Percentiles rank a stretch among this genome's conserved stretches.
Evolutionary conservation across 2,329 filamentous ascomycete genomes (phyloP).

Genomic region (Reticulascus tulasneorum): DNA sequence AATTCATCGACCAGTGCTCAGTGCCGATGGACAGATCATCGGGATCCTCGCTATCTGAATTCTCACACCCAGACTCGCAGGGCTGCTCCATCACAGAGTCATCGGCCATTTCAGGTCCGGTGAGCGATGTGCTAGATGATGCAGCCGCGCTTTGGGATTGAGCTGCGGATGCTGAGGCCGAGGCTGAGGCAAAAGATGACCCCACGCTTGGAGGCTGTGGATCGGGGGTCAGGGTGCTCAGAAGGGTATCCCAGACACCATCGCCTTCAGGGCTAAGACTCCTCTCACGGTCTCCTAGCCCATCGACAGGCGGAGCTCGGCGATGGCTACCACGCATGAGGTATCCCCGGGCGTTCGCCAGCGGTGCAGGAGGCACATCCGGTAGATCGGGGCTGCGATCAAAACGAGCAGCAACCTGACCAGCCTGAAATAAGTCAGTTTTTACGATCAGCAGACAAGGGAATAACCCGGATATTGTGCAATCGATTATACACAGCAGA

Average conservation of each 20-base stretch:
- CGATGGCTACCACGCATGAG: no score
- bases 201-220: constrained; percentile 73
- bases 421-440: no score
- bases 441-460: no score
- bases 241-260: constrained; percentile 73
- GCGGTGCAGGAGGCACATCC: no score
- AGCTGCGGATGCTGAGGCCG: constrained; percentile 44
- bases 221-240: constrained; percentile 77
- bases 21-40: constrained; percentile 15
- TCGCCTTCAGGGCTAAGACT: constrained; percentile 71
- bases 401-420: constrained; percentile 15
- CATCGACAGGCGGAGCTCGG: constrained; percentile 60
- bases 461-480: no score
- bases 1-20: constrained; percentile 12
- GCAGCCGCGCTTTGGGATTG: constrained; percentile 28
- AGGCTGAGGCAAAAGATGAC: constrained; percentile 74
- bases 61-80: constrained; percentile 51
- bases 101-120: constrained; percentile 31
- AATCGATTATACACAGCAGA: no score
- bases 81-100: constrained; percentile 33
- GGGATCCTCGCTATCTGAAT: constrained; percentile 48
- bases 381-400: constrained; percentile 15
- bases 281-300: constrained; percentile 78
- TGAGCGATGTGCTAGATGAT: constrained; percentile 46
- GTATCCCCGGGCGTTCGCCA: neutral